Evolutionary conservation across 2,329 filamentous ascomycete genomes (phyloP).

Genomic region (Phyllosticta capitalensis): DNA sequence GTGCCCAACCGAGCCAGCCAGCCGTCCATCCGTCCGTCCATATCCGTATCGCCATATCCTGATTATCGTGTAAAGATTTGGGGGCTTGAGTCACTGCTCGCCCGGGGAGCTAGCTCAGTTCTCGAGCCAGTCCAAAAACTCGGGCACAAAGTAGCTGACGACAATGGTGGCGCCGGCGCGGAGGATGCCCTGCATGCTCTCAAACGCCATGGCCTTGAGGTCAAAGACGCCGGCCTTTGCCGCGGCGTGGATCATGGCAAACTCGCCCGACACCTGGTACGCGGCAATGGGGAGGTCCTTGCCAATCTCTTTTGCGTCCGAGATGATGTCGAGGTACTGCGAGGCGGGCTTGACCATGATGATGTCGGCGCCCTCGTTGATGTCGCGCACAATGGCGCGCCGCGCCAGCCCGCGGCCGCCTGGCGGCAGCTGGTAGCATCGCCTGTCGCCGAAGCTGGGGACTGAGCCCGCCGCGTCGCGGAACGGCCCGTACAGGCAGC

Average conservation of each 20-base stretch:
- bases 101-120: no score
- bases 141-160: constrained; percentile 88
- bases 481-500: constrained; percentile 94
- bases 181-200: constrained; percentile 87
- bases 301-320: constrained; percentile 89
- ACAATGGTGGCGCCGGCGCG: constrained; percentile 89
- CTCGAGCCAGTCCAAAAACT: constrained; percentile 54
- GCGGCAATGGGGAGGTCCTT: constrained; percentile 87
- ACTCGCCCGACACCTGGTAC: constrained; percentile 96
- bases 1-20: no score
- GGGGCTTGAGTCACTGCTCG: no score
- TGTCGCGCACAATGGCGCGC: constrained; percentile 81
- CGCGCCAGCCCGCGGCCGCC: constrained; percentile 86
- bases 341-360: constrained; percentile 99
- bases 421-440: constrained; percentile 93
- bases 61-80: no score
- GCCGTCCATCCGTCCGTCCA: no score
- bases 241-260: constrained; percentile 92
- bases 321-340: constrained; percentile 95
- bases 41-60: no score
- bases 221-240: constrained; percentile 97
- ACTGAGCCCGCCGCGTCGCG: constrained; percentile 87
- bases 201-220: constrained; percentile 86
- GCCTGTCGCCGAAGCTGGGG: constrained; percentile 86
- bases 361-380: constrained; percentile 87